Evolutionary conservation across 768 basidiomycete species (phyloP).

Genomic region (Hemileccinum rubropunctum): DNA sequence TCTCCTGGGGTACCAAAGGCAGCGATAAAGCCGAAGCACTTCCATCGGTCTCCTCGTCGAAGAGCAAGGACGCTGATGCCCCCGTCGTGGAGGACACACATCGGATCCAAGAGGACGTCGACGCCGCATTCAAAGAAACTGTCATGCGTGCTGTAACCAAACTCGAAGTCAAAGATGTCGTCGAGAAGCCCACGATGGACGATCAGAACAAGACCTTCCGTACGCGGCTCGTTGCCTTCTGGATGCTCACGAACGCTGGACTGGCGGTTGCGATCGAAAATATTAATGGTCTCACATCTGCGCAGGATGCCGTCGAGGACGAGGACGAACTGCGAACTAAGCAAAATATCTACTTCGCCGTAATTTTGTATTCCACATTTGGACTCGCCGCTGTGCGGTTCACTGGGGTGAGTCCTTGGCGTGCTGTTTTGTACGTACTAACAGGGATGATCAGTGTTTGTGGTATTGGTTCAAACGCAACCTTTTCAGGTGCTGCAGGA

Average conservation of each 20-base stretch:
- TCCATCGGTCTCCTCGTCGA: conserved; percentile 85
- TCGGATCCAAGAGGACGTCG: conserved; percentile 83
- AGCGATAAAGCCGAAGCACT: conserved; percentile 92
- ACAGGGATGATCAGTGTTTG: conserved; percentile 54
- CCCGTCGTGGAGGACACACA: conserved; percentile 85
- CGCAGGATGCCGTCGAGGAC: conserved; percentile 38
- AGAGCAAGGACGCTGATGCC: conserved; percentile 69
- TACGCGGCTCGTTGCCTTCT: conserved; percentile 77
- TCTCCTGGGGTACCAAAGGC: conserved; percentile 94
- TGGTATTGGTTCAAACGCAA: conserved; percentile 83
- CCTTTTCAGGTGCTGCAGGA: conserved; percentile 77
- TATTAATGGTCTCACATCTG: conserved; percentile 57
- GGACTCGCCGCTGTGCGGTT: conserved; percentile 70
- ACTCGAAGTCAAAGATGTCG: conserved; percentile 57
- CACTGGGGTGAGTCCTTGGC: conserved; percentile 55
- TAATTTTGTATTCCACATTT: conserved; percentile 83
- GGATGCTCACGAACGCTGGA: conserved; percentile 74
- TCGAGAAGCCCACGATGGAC: conserved; percentile 82
- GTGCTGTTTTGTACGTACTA: background rate
- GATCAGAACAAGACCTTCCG: conserved; percentile 93
- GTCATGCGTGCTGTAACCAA: conserved; percentile 85
- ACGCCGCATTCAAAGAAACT: conserved; percentile 88
- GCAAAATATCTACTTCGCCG: conserved; percentile 66
- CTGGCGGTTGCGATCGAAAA: conserved; percentile 76
- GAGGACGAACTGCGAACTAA: conserved; percentile 39